Evolutionary conservation across 1,284 basidiomycete genomes (phyloP).

Genomic region (Pyrrhoderma lamaoense): DNA sequence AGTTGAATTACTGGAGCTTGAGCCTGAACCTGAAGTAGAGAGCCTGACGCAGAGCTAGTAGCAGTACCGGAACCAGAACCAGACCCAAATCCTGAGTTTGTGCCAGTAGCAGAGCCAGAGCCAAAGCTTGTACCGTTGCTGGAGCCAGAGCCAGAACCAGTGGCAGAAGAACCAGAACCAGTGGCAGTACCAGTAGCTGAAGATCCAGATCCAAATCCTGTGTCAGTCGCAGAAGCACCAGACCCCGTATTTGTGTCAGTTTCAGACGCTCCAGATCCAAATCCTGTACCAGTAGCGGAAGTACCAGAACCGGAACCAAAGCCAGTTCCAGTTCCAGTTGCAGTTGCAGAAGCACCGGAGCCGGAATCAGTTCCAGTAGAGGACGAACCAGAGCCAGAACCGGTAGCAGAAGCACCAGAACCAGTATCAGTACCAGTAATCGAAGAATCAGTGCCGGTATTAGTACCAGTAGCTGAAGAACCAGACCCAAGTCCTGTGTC

Average conservation of each 20-base stretch:
- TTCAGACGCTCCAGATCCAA: no score
- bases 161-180: not conserved
- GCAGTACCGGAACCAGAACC: no score
- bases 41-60: not conserved
- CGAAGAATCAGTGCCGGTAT: no score
- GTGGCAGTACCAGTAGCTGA: no score
- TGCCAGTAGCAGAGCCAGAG: not conserved
- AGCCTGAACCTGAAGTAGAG: not conserved
- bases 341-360: not conserved
- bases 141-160: not conserved
- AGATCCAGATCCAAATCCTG: not conserved
- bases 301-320: not conserved
- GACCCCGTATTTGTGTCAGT: not conserved
- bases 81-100: not conserved
- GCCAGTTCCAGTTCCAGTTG: not conserved
- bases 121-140: not conserved
- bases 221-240: not conserved
- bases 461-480: no score
- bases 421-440: no score
- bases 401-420: no score
- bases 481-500: no score
- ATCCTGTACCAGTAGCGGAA: no score
- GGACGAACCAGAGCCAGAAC: not conserved
- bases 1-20: not conserved
- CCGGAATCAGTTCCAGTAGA: not conserved